phyloP scores from a whole-genome alignment of 2,329 filamentous ascomycete genomes.

The Lecanicillium sp. region DNA sequence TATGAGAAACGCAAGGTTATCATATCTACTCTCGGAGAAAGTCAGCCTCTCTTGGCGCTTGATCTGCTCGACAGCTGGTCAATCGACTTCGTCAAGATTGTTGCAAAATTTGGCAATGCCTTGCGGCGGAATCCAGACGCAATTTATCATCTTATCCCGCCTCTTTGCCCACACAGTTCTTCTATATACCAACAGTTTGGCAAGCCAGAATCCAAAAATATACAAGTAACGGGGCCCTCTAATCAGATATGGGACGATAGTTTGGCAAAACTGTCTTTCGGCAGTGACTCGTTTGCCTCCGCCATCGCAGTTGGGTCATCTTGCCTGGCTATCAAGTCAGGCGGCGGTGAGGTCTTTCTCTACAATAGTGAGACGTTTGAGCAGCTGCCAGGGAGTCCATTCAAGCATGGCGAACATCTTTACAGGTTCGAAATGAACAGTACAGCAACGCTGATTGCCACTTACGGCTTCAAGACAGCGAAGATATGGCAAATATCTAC shows the following conservation, averaged over 20 bases:
- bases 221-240: constrained; percentile 17
- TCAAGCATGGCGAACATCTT: constrained; percentile 20
- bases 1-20: neutral
- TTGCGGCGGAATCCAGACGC: constrained; percentile 23
- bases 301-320: constrained; percentile 13
- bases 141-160: constrained; percentile 33
- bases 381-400: constrained; percentile 13
- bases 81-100: constrained; percentile 28
- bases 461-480: constrained; percentile 23
- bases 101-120: constrained; percentile 29
- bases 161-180: constrained; percentile 32
- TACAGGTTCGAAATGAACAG: constrained; percentile 20
- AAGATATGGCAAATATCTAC: constrained; percentile 23
- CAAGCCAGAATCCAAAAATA: constrained; percentile 14
- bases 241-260: constrained; percentile 22
- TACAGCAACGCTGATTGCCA: constrained; percentile 20
- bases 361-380: constrained; percentile 21
- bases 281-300: constrained; percentile 9
- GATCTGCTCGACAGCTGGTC: constrained; percentile 28
- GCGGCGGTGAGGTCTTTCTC: constrained; percentile 15
- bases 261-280: constrained; percentile 19
- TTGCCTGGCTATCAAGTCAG: constrained; percentile 15
- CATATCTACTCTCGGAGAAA: constrained; percentile 16
- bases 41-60: constrained; percentile 17
- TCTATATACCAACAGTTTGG: constrained; percentile 29